phyloP scores from a whole-genome alignment of 352 stramenopile genomes.

The Phytopythium ostracodes region DNA sequence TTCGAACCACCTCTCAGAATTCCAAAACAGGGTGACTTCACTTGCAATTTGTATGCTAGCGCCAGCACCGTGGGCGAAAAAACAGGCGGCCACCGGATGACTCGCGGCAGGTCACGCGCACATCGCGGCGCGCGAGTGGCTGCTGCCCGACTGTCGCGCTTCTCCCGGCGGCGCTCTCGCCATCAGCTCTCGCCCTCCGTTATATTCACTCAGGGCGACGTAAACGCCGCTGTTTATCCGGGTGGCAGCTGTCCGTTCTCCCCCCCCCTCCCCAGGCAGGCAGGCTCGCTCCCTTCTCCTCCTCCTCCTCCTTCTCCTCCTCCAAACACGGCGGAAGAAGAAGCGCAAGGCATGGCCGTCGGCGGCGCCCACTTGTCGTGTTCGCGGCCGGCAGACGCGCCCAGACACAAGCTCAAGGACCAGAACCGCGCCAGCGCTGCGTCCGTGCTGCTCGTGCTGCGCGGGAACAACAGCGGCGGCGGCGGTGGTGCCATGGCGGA shows the following conservation, averaged over 20 bases:
- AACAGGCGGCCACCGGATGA: conserved; percentile 7
- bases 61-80: conserved; percentile 6
- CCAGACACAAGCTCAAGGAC: not conserved
- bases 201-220: not conserved
- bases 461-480: not conserved
- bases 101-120: conserved; percentile 6
- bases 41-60: not conserved
- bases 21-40: not conserved
- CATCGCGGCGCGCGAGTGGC: conserved; percentile 3
- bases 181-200: not conserved
- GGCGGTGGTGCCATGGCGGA: conserved; percentile 3
- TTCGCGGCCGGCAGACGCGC: no score
- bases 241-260: not conserved
- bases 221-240: not conserved
- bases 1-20: not conserved
- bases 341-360: not conserved
- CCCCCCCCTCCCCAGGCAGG: not conserved
- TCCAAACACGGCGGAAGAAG: not conserved
- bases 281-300: not conserved
- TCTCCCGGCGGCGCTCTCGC: not conserved
- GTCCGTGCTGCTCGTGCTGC: conserved; percentile 9
- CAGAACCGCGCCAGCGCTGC: not conserved
- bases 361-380: conserved; percentile 1
- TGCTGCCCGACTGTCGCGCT: not conserved
- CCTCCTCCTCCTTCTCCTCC: not conserved